Evolutionary conservation across 2,329 filamentous ascomycete genomes (phyloP).

Genomic region (Diaporthe vaccinii): DNA sequence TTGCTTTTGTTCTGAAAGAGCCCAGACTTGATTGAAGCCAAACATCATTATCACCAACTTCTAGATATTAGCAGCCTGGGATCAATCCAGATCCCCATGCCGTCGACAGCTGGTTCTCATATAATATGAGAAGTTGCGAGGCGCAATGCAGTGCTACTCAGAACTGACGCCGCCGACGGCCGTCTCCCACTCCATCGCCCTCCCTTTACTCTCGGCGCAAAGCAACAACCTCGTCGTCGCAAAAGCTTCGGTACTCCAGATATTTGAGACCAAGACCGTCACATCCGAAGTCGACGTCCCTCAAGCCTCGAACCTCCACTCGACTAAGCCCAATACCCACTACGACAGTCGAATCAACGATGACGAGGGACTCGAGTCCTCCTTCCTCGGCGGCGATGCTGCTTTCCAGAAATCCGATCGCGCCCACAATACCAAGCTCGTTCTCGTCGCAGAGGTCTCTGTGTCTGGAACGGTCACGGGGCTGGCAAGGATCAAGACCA

Average conservation of each 20-base stretch:
- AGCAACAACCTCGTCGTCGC: constrained; percentile 90
- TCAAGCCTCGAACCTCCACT: constrained; percentile 54
- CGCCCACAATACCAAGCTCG: constrained; percentile 79
- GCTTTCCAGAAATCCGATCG: constrained; percentile 73
- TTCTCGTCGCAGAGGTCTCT: constrained; percentile 86
- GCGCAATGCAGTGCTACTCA: constrained; percentile 93
- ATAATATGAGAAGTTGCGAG: constrained; percentile 47
- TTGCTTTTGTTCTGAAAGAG: background rate
- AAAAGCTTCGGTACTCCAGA: constrained; percentile 92
- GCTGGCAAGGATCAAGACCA: constrained; percentile 81
- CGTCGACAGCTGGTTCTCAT: constrained; percentile 33
- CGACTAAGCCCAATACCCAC: constrained; percentile 58
- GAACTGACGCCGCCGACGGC: constrained; percentile 95
- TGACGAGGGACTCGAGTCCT: constrained; percentile 75
- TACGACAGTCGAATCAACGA: constrained; percentile 69
- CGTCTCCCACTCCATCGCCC: constrained; percentile 86
- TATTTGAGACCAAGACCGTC: constrained; percentile 82
- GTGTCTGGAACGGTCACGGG: constrained; percentile 89
- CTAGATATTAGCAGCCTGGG: constrained; percentile 10
- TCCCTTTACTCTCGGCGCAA: constrained; percentile 82
- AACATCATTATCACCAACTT: background rate
- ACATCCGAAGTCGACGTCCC: constrained; percentile 71
- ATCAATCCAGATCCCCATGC: constrained; percentile 14
- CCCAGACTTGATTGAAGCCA: constrained; percentile 7
- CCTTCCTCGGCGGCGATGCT: constrained; percentile 74